phyloP scores from a whole-genome alignment of 352 stramenopile species.

The Phytophthora meadii region DNA sequence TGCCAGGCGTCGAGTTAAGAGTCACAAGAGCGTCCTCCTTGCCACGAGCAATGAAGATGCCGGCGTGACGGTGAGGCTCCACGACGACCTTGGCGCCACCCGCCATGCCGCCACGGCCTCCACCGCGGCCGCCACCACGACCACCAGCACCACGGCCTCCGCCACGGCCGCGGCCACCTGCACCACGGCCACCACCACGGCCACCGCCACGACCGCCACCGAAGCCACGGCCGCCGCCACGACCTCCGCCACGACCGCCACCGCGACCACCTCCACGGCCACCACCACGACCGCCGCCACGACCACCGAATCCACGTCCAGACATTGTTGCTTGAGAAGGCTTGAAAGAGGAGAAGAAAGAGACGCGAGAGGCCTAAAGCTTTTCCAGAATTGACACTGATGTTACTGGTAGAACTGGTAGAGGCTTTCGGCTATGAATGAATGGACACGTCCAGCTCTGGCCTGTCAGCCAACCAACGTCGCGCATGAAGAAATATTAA shows the following conservation, averaged over 20 bases:
- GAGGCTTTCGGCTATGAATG: slow-evolving; percentile 19
- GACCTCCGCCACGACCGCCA: slow-evolving; percentile 61
- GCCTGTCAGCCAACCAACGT: slow-evolving; percentile 41
- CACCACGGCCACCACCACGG: slow-evolving; percentile 56
- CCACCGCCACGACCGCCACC: slow-evolving; percentile 43
- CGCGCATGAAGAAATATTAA: background rate
- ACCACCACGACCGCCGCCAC: slow-evolving; percentile 61
- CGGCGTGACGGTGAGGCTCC: slow-evolving; percentile 98
- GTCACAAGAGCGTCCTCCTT: slow-evolving; percentile 99
- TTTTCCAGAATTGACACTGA: slow-evolving; percentile 32
- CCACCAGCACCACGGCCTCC: slow-evolving; percentile 51
- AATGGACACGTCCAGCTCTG: slow-evolving; percentile 21
- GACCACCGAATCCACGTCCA: slow-evolving; percentile 66
- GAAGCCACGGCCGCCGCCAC: slow-evolving; percentile 60
- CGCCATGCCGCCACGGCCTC: slow-evolving; percentile 91
- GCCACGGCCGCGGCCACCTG: slow-evolving; percentile 53
- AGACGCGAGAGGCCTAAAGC: slow-evolving; percentile 18
- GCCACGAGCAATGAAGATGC: slow-evolving; percentile 98
- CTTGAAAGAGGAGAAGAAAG: slow-evolving; percentile 15
- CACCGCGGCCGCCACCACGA: slow-evolving; percentile 49
- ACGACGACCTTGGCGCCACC: slow-evolving; percentile 97
- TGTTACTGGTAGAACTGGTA: slow-evolving; percentile 4
- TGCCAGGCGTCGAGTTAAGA: slow-evolving; percentile 98
- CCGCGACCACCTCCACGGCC: slow-evolving; percentile 61
- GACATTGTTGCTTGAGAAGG: slow-evolving; percentile 40